phyloP scores from a whole-genome alignment of 1,284 basidiomycete genomes.

The Mycosarcoma mackinlayi region DNA sequence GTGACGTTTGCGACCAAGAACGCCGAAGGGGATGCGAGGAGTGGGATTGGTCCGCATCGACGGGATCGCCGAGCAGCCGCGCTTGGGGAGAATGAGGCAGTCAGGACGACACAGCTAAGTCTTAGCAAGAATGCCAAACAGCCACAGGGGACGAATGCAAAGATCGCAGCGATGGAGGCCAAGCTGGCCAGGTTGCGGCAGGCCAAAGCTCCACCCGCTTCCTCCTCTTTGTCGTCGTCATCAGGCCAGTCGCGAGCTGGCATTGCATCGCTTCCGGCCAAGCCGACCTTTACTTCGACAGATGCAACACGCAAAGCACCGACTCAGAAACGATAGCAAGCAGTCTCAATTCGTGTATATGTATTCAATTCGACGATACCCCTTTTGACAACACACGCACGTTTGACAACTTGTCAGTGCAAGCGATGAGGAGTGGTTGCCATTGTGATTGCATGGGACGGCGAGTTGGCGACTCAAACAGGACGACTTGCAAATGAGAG shows the following conservation, averaged over 20 bases:
- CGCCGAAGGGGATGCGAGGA: not conserved
- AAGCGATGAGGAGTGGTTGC: too few relatives aligned
- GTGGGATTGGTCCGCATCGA: slow-evolving; percentile 44
- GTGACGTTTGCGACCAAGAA: slow-evolving; percentile 87
- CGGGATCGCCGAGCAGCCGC: slow-evolving; percentile 12
- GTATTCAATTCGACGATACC: slow-evolving; percentile 12
- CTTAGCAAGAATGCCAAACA: slow-evolving; percentile 79
- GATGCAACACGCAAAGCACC: not conserved
- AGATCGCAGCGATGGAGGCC: slow-evolving; percentile 94
- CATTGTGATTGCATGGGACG: too few relatives aligned
- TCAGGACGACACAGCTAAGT: slow-evolving; percentile 85
- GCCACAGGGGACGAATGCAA: slow-evolving; percentile 78
- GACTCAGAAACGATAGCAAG: slow-evolving; percentile 2
- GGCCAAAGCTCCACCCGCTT: slow-evolving; percentile 5
- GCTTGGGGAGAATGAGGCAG: slow-evolving; percentile 71
- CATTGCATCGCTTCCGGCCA: slow-evolving; percentile 23
- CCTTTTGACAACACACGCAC: not conserved
- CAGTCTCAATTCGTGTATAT: not conserved
- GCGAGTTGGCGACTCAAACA: too few relatives aligned
- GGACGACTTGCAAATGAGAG: too few relatives aligned
- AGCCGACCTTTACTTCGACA: slow-evolving; percentile 14
- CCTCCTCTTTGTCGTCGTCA: slow-evolving; percentile 4
- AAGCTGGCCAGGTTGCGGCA: slow-evolving; percentile 73
- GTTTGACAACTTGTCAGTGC: too few relatives aligned
- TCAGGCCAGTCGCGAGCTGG: not conserved